These are phyloP conservation scores for Kandelia obovata DNA, from an alignment of 345 rosid species.

Conservation along the genomic window DNA sequence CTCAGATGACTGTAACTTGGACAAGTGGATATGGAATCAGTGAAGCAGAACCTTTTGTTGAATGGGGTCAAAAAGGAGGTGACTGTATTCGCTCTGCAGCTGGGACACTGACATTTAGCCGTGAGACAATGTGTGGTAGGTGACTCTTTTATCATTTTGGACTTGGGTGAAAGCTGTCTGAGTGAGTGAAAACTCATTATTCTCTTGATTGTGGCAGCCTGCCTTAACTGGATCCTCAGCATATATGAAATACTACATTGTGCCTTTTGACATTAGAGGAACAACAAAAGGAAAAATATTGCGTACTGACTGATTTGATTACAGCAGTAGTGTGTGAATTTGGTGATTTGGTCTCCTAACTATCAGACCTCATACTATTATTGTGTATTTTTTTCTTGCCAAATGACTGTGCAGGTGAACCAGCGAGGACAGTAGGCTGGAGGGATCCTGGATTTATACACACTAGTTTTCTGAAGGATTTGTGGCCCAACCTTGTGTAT, in stretches of 20 bases:
- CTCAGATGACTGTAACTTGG: constrained; percentile 79
- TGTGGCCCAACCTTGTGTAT: constrained; percentile 61
- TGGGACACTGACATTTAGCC: constrained; percentile 54
- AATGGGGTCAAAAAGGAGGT: constrained; percentile 58
- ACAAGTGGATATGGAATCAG: constrained; percentile 63
- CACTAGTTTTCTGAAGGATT: constrained; percentile 61
- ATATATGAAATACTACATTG: background rate
- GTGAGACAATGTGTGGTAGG: constrained; percentile 57
- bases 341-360: background rate
- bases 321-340: background rate
- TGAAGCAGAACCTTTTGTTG: constrained; percentile 58
- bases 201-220: background rate
- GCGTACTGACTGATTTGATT: background rate
- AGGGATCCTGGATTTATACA: constrained; percentile 80
- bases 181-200: background rate
- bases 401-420: constrained; percentile 36
- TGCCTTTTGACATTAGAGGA: background rate
- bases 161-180: background rate
- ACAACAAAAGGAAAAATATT: background rate
- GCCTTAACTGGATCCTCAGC: background rate
- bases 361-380: background rate
- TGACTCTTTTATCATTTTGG: constrained; percentile 3
- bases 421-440: constrained; percentile 77
- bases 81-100: constrained; percentile 43
- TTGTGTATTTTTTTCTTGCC: constrained; percentile 11